Base-by-base conservation (phyloP, 2,329 filamentous ascomycete species). In the Amphichorda felina region DNA sequence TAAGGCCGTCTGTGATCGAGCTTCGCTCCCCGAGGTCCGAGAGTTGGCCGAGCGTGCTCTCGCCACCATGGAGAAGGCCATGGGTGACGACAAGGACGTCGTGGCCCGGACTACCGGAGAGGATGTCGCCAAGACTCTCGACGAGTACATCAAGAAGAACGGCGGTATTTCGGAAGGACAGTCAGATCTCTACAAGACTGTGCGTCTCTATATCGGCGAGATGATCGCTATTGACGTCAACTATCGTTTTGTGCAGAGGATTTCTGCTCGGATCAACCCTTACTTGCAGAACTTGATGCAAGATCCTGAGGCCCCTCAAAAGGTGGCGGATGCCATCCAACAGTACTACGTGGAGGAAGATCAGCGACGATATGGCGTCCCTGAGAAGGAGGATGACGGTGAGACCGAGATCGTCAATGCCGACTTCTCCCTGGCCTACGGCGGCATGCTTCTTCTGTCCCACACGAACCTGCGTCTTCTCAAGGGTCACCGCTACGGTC, bases 351-450 rank as follows among this genome's bases (percentile, higher is more conserved):
- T 89, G 17, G 78, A 79, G 1, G 88, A 95, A 59, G 89, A 96
- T 46, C 69, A 85, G 50, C 83, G 86, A 57, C 91, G 85, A 53
- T 93, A 77, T 49, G 89, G 88, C 43, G 76, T 81, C 36, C 84
- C 87, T 2, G 70, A 84, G 44, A 83, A 88, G 57, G 85, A 91
- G 42, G 86, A 95, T 41, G 85, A 93, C 41, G 88, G 87, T 40
- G 91, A 98, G 62, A 70, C 81, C 16, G 91, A 96, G 60, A 94
- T 98, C 53, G 91, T 98, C 55, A 96, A 98, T 50, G 89, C 91
- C 31, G 82, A 91, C 54, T 98, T 98, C 66, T 98, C 91, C 15
- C 75, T 98, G 17, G 91, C 88, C 33, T 98, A 98, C 52, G 91
- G 91, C 56, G 91, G 91, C 51, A 96, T 95, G 88, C 75, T 98